Evolutionary conservation across 306 rosid species (phyloP), one percentile per base, ranked within the genome.

Genomic region (Argentina anserina): DNA sequence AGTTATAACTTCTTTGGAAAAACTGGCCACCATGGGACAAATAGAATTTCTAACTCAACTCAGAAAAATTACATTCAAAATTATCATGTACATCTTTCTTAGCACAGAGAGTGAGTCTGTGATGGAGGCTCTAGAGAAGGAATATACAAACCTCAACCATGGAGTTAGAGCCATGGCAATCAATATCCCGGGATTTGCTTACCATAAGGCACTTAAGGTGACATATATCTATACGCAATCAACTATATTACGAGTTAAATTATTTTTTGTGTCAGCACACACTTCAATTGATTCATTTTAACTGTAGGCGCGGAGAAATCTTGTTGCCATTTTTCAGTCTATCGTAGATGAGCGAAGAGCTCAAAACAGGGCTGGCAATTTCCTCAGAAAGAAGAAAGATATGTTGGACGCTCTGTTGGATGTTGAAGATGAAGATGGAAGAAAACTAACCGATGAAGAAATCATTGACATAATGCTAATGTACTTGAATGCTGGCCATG

Each of bases 401-500:
- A 94, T 94, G 98, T 78, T 94, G 97, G 98, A 91, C 65, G 79
- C 91, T 75, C 76, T 94, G 66, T 63, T 94, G 14, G 96, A 89
- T 75, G 92, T 64, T 50, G 90, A 84, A 72, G 97, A 94, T 55
- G 96, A 88, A 17, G 82, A 84, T 76, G 92, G 98, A 28, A 85
- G 91, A 80, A 91, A 79, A 46, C 65, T 94, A 62, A 52, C 68
- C 4, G 89, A 94, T 65, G 94, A 85, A 23, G 91, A 86, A 34
- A 84, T 94, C 49, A 91, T 94, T 47, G 97, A 94, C 73, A 52
- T 94, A 40, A 76, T 94, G 80, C 7, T 94, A 39, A 94, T 94
- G 98, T 94, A 94, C 82, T 79, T 94, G 81, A 94, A 94, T 64
- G 98, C 98, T 0, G 98, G 98, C 47, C 98, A 94, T 74, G 98